Conservation (phyloP, 345 rosid species). For the Populus nigra region DNA sequence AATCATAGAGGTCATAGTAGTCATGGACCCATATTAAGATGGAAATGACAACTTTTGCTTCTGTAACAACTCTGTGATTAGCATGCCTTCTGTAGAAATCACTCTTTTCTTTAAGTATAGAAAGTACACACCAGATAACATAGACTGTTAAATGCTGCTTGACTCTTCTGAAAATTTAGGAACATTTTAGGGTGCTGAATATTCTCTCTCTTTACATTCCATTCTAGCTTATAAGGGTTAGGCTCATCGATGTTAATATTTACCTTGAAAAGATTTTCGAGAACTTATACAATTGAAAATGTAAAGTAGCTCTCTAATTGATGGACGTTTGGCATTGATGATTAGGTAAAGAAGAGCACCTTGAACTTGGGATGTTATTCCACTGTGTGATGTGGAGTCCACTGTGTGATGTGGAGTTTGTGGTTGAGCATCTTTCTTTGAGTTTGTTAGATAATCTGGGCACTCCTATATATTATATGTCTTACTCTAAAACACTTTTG, state of each 20-base stretch:
- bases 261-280: neutral
- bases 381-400: neutral
- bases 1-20: neutral
- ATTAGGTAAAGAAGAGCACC: neutral
- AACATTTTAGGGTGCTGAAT: neutral
- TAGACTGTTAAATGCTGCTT: neutral
- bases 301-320: neutral
- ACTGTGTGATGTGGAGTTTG: neutral
- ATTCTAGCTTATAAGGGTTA: neutral
- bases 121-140: neutral
- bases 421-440: neutral
- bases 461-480: neutral
- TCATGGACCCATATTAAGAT: neutral
- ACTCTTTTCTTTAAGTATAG: neutral
- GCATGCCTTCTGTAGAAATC: neutral
- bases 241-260: neutral
- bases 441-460: neutral
- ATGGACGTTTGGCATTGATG: neutral
- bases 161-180: neutral
- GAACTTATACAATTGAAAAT: neutral
- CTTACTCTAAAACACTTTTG: neutral
- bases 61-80: neutral
- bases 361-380: neutral
- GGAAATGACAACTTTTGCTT: neutral
- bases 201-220: neutral